Evolutionary conservation across 495 filamentous ascomycete genomes (phyloP).

Genomic region (Trichoderma reesei): DNA sequence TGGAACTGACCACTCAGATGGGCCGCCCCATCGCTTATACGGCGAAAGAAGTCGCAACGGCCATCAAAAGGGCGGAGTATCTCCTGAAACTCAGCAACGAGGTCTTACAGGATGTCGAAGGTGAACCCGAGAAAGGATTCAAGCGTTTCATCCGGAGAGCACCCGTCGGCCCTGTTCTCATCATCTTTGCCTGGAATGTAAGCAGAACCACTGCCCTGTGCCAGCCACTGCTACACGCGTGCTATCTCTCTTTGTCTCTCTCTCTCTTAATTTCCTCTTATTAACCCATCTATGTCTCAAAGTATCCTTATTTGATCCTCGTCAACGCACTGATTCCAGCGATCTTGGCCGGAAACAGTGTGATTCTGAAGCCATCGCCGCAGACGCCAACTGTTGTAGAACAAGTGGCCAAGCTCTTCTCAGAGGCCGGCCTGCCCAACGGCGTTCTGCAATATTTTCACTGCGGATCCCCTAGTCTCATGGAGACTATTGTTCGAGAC

Average conservation of each 20-base stretch:
- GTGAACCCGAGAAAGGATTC: slow-evolving; percentile 76
- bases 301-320: slow-evolving; percentile 90
- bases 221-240: background rate
- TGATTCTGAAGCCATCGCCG: slow-evolving; percentile 87
- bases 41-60: slow-evolving; percentile 69
- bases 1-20: slow-evolving; percentile 88
- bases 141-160: slow-evolving; percentile 80
- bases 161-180: slow-evolving; percentile 71
- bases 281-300: slow-evolving; percentile 1
- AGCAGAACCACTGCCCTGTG: slow-evolving; percentile 21
- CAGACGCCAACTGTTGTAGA: slow-evolving; percentile 88
- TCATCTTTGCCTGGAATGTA: slow-evolving; percentile 94
- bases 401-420: slow-evolving; percentile 64
- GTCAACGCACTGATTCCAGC: slow-evolving; percentile 87
- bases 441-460: slow-evolving; percentile 86
- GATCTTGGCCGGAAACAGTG: slow-evolving; percentile 73
- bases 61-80: slow-evolving; percentile 70
- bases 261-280: background rate
- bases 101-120: slow-evolving; percentile 61
- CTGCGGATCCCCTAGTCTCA: slow-evolving; percentile 58
- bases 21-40: slow-evolving; percentile 83
- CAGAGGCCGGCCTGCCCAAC: slow-evolving; percentile 64
- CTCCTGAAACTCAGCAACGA: slow-evolving; percentile 68
- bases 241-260: background rate
- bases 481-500: slow-evolving; percentile 64